Percentiles rank a stretch among this genome's conserved stretches.
These are phyloP conservation scores for Mycena latifolia DNA, from an alignment of 768 basidiomycete genomes.

Conservation along the genomic window DNA sequence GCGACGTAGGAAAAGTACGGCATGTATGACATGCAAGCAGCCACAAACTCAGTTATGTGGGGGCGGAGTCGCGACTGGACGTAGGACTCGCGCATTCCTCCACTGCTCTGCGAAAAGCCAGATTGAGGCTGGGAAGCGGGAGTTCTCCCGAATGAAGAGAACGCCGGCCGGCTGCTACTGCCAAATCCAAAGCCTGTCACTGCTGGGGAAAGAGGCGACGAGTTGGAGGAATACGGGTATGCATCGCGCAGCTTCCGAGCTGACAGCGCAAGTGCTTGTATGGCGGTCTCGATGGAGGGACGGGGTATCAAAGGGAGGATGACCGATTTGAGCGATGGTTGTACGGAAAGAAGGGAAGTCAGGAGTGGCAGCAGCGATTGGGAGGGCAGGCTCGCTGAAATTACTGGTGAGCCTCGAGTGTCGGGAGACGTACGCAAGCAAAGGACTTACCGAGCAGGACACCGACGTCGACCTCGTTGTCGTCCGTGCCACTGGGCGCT, in stretches of 20 bases:
- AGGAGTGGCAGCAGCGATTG: constrained; percentile 83
- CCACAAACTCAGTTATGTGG: constrained; percentile 81
- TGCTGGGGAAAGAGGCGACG: constrained; percentile 33
- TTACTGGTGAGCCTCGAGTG: constrained; percentile 25
- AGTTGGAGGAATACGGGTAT: constrained; percentile 80
- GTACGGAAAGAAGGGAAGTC: constrained; percentile 71
- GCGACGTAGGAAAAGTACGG: constrained; percentile 83
- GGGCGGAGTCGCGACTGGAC: constrained; percentile 80
- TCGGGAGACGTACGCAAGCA: constrained; percentile 13
- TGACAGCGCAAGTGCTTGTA: constrained; percentile 75
- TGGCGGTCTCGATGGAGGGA: constrained; percentile 83
- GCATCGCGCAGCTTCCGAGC: constrained; percentile 84
- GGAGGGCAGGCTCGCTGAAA: constrained; percentile 81
- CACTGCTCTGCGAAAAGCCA: constrained; percentile 45
- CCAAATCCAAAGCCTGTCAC: constrained; percentile 52
- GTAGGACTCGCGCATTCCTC: constrained; percentile 86
- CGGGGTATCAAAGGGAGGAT: constrained; percentile 86
- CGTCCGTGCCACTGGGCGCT: constrained; percentile 49
- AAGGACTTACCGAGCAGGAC: constrained; percentile 76
- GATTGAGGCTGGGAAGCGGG: constrained; percentile 34
- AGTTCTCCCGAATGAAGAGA: constrained; percentile 35
- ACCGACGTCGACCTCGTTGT: constrained; percentile 82
- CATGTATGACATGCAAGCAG: constrained; percentile 84
- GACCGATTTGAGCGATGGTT: constrained; percentile 78
- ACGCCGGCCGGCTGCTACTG: constrained; percentile 42